Evolutionary conservation across 2,329 filamentous ascomycete species (phyloP), one percentile per base, ranked within the genome.

Genomic region (Zymoseptoria crescenta): DNA sequence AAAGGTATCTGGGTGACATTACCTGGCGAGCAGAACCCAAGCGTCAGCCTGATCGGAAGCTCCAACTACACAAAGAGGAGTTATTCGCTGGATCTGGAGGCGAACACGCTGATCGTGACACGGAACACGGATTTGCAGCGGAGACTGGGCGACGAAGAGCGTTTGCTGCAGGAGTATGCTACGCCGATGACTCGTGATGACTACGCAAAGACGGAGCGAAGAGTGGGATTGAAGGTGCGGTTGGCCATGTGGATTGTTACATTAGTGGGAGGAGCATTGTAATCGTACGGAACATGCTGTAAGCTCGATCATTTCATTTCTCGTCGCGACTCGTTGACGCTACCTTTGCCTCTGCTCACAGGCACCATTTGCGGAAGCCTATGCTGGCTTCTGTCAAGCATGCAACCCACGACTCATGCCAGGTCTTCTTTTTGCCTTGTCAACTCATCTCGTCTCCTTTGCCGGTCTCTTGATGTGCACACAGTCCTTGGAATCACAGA

Each of bases 51-150:
- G 19, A 83, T 99, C 0, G 94, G 94, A 1, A 95, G 89, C 71
- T 94, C 88, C 8, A 99, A 99, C 72, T 99, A 97, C 74, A 99
- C 94, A 0, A 92, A 94, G 73, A 81, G 94, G 52, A 95, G 90
- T 70, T 97, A 99, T 74, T 87, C 87, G 49, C 83, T 96, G 49
- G 94, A 99, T 74, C 80, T 99, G 1, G 94, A 99, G 73, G 89
- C 88, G 0, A 94, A 95, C 35, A 89, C 89, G 0, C 74, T 96
- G 59, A 87, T 99, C 28, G 84, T 96, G 4, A 99, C 94, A 1
- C 79, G 80, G 21, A 87, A 97, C 68, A 78, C 86, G 24, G 81
- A 79, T 0, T 74, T 99, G 66, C 89, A 90, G 74, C 77, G 77
- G 59, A 81, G 86, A 56, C 76, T 97, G n/a, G 87, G 82, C 7